Evolutionary conservation across 73 alveolate genomes (phyloP).

Genomic region (Paramecium primaurelia): DNA sequence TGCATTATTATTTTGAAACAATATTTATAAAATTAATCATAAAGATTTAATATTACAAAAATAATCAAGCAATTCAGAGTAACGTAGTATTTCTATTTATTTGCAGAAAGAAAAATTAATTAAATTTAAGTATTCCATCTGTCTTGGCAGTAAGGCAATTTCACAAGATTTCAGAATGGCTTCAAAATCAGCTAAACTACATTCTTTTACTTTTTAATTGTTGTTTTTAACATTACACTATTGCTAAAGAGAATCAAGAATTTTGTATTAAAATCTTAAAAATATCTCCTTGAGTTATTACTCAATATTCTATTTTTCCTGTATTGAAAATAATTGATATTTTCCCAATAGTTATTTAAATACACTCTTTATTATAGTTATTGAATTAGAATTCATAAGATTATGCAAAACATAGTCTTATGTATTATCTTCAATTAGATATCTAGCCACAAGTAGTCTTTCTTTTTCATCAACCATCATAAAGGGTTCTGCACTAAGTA

Average conservation of each 20-base stretch:
- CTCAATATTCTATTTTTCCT: background rate
- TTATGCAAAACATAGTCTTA: conserved; percentile 19
- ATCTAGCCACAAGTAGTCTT: conserved; percentile 16
- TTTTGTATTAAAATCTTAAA: background rate
- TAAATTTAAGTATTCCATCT: background rate
- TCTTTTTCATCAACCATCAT: background rate
- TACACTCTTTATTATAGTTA: conserved; percentile 27
- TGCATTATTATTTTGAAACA: background rate
- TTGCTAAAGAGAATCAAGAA: background rate
- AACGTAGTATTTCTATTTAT: background rate
- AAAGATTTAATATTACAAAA: background rate
- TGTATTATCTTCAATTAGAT: conserved; percentile 36
- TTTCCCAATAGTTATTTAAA: conserved; percentile 28
- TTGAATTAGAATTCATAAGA: background rate
- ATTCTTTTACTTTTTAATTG: background rate
- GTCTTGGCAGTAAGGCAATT: background rate
- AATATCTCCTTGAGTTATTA: background rate
- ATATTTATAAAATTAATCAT: background rate
- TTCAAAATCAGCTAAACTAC: background rate
- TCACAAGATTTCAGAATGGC: background rate
- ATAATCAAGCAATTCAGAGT: background rate
- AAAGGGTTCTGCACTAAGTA: conserved; percentile 2
- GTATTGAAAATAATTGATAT: background rate
- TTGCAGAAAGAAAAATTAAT: background rate
- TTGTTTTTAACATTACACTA: background rate